These are phyloP conservation scores for Bifiguratus adelaidae DNA, from an alignment of 192 early-diverging fungal genomes.

Conservation along the genomic window DNA sequence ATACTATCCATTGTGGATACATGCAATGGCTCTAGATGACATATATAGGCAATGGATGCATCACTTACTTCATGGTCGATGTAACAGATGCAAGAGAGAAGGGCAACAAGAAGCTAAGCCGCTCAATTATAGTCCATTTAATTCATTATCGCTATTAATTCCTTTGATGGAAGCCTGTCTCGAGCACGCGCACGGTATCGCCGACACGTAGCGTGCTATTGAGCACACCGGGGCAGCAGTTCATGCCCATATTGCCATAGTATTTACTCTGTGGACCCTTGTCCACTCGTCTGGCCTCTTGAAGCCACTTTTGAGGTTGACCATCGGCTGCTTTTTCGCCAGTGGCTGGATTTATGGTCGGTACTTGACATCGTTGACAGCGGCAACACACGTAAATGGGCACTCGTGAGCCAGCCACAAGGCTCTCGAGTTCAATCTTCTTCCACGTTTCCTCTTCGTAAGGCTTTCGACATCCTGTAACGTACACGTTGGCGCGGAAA, in stretches of 20 bases:
- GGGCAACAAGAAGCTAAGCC: neutral
- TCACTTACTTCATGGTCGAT: no score
- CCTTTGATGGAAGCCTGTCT: neutral
- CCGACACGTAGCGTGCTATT: slow-evolving; percentile 12
- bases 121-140: neutral
- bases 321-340: slow-evolving; percentile 30
- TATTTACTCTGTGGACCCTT: slow-evolving; percentile 28
- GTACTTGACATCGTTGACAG: slow-evolving; percentile 50
- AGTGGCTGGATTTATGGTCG: slow-evolving; percentile 38
- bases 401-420: slow-evolving; percentile 12
- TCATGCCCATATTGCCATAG: slow-evolving; percentile 33
- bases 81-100: no score
- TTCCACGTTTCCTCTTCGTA: slow-evolving; percentile 68
- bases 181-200: slow-evolving; percentile 12
- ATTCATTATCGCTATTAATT: neutral
- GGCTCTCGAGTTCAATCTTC: slow-evolving; percentile 26
- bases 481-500: slow-evolving; percentile 74
- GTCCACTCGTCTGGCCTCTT: slow-evolving; percentile 37
- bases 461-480: slow-evolving; percentile 27
- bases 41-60: no score
- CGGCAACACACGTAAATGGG: slow-evolving; percentile 41
- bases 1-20: no score
- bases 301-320: slow-evolving; percentile 40
- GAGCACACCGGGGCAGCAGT: slow-evolving; percentile 14
- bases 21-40: no score